Percentiles rank a stretch among this genome's conserved stretches.
phyloP scores from a whole-genome alignment of 2,329 filamentous ascomycete species.

The Verticillium klebahnii region DNA sequence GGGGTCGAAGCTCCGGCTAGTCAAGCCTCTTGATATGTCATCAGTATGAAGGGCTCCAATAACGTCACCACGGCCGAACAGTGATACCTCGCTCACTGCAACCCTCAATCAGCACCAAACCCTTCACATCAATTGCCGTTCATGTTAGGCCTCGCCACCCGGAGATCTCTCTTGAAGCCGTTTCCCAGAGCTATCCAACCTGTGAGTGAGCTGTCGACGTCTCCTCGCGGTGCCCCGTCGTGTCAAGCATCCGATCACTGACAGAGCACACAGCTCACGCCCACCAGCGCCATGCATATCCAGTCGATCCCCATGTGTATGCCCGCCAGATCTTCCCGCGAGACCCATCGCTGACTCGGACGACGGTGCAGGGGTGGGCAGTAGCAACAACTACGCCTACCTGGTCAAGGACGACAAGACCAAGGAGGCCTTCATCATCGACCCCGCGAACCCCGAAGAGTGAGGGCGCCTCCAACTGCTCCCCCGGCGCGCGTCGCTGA shows the following conservation, averaged over 20 bases:
- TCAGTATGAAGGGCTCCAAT: background rate
- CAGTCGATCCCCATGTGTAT: conserved; percentile 86
- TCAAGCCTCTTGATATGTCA: no score
- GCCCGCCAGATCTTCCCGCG: conserved; percentile 21
- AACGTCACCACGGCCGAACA: background rate
- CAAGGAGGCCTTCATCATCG: conserved; percentile 73
- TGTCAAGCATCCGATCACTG: background rate
- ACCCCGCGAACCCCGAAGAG: conserved; percentile 76
- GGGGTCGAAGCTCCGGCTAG: no score
- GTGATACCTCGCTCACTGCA: background rate
- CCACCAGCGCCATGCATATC: conserved; percentile 68
- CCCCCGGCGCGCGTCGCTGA: background rate
- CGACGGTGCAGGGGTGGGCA: conserved; percentile 60
- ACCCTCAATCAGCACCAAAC: background rate
- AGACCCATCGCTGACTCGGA: background rate
- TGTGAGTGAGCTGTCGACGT: no score
- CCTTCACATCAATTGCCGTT: conserved; percentile 7
- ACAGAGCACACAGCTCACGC: conserved; percentile 20
- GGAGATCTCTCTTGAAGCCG: conserved; percentile 26
- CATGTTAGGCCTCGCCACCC: conserved; percentile 39
- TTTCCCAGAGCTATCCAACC: conserved; percentile 18
- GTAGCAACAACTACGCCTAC: conserved; percentile 80
- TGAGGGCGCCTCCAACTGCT: conserved; percentile 33
- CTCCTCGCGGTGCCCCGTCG: no score
- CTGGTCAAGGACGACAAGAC: conserved; percentile 74